phyloP scores from a whole-genome alignment of 768 basidiomycete species.

The Coprinopsis strossmayeri region DNA sequence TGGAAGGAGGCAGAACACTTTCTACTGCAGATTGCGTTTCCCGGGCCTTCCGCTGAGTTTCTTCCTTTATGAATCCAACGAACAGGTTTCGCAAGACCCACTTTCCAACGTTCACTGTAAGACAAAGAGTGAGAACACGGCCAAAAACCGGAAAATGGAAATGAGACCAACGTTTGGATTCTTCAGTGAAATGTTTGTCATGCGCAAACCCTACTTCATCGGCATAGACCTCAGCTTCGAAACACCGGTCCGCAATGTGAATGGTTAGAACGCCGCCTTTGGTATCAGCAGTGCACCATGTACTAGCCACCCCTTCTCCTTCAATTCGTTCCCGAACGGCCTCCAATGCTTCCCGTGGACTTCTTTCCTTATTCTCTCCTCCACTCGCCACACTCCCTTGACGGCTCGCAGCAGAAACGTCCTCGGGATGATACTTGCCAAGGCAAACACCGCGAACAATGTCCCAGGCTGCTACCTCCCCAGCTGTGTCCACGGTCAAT shows the following conservation, averaged over 20 bases:
- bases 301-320: slow-evolving; percentile 79
- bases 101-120: slow-evolving; percentile 83
- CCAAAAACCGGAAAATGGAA: slow-evolving; percentile 4
- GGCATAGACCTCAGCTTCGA: slow-evolving; percentile 93
- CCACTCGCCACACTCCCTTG: slow-evolving; percentile 38
- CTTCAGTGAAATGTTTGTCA: slow-evolving; percentile 63
- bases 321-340: slow-evolving; percentile 88
- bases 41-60: slow-evolving; percentile 29
- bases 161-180: slow-evolving; percentile 63
- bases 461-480: slow-evolving; percentile 91
- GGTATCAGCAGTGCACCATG: slow-evolving; percentile 89
- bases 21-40: slow-evolving; percentile 7
- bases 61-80: slow-evolving; percentile 66
- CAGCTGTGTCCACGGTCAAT: slow-evolving; percentile 82
- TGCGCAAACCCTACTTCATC: slow-evolving; percentile 77
- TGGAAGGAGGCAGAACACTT: slow-evolving; percentile 13
- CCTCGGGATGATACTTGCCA: slow-evolving; percentile 61
- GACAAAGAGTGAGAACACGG: slow-evolving; percentile 9
- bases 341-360: slow-evolving; percentile 81
- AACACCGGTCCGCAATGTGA: slow-evolving; percentile 81
- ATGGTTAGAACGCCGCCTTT: slow-evolving; percentile 84
- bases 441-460: slow-evolving; percentile 72
- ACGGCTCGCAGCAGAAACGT: slow-evolving; percentile 53
- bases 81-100: slow-evolving; percentile 89
- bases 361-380: slow-evolving; percentile 39